phyloP scores from a whole-genome alignment of 2,329 filamentous ascomycete species.

The Thermothelomyces thermophilus region DNA sequence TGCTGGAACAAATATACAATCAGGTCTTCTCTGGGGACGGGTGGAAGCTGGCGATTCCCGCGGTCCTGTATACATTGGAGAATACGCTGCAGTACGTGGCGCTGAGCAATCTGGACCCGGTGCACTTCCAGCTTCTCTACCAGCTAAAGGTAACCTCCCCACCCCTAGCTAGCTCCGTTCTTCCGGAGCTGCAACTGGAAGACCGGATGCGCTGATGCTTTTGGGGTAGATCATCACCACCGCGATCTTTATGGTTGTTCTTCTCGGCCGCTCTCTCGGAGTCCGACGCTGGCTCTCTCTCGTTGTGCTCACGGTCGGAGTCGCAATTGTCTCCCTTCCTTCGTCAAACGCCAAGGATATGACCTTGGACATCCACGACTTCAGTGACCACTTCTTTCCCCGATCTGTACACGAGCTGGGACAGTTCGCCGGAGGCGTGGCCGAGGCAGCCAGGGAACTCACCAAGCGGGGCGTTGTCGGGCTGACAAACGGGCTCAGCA shows the following conservation, averaged over 20 bases:
- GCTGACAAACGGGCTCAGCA: slow-evolving; percentile 40
- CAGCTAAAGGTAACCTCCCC: slow-evolving; percentile 67
- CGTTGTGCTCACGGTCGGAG: slow-evolving; percentile 70
- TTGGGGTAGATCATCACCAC: slow-evolving; percentile 68
- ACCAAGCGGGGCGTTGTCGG: slow-evolving; percentile 41
- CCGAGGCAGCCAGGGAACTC: slow-evolving; percentile 44
- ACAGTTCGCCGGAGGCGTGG: slow-evolving; percentile 49
- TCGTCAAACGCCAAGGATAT: slow-evolving; percentile 48
- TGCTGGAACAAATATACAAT: slow-evolving; percentile 73
- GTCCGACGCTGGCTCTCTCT: slow-evolving; percentile 73
- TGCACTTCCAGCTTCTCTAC: slow-evolving; percentile 88
- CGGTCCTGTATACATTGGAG: slow-evolving; percentile 80
- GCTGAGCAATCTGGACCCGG: slow-evolving; percentile 82
- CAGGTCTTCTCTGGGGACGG: slow-evolving; percentile 83
- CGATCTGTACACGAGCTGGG: slow-evolving; percentile 72
- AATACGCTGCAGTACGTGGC: slow-evolving; percentile 93
- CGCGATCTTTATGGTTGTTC: slow-evolving; percentile 74
- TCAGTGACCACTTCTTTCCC: slow-evolving; percentile 64
- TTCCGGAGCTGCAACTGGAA: neutral
- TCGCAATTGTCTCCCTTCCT: slow-evolving; percentile 79
- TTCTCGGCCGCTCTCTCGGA: slow-evolving; percentile 66
- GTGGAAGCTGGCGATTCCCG: slow-evolving; percentile 90
- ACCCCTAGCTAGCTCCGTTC: too few relatives aligned
- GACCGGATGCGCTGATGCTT: slow-evolving; percentile 9
- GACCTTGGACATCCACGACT: slow-evolving; percentile 56